These are phyloP conservation scores for Podospora appendiculata DNA, from an alignment of 495 filamentous ascomycete genomes.

Conservation along the genomic window DNA sequence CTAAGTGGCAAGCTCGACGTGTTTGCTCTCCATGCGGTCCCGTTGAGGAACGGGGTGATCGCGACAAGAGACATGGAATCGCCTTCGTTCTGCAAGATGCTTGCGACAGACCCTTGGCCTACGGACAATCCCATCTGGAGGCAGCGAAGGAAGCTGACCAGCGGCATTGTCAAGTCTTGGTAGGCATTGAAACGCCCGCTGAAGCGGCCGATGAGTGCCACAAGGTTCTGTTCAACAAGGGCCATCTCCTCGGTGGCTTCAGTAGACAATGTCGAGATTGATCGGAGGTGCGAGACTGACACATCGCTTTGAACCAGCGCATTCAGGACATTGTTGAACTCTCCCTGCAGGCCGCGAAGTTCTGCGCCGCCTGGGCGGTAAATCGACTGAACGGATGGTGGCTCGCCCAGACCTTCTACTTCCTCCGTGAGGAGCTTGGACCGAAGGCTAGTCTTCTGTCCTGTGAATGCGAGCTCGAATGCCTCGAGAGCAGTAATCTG, in stretches of 20 bases:
- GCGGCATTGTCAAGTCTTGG: slow-evolving; percentile 72
- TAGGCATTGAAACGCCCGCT: slow-evolving; percentile 62
- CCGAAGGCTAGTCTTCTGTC: slow-evolving; percentile 55
- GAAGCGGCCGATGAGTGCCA: slow-evolving; percentile 58
- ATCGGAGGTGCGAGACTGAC: slow-evolving; percentile 28
- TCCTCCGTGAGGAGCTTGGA: slow-evolving; percentile 52
- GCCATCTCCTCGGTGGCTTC: slow-evolving; percentile 37
- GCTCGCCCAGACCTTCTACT: slow-evolving; percentile 53
- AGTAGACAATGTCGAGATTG: slow-evolving; percentile 14
- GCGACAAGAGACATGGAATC: slow-evolving; percentile 34
- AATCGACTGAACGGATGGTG: slow-evolving; percentile 47
- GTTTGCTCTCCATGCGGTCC: slow-evolving; percentile 19
- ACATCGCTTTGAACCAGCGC: slow-evolving; percentile 52
- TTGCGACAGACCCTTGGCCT: slow-evolving; percentile 24
- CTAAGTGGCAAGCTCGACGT: slow-evolving; percentile 24
- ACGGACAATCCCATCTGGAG: slow-evolving; percentile 70
- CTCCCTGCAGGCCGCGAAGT: slow-evolving; percentile 65
- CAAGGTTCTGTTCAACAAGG: slow-evolving; percentile 64
- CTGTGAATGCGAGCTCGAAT: slow-evolving; percentile 63
- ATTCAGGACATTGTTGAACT: slow-evolving; percentile 70
- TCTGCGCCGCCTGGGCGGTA: slow-evolving; percentile 62
- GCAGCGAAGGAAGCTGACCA: slow-evolving; percentile 73
- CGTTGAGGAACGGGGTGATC: slow-evolving; percentile 59
- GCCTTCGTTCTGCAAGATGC: slow-evolving; percentile 15
- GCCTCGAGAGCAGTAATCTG: slow-evolving; percentile 53